phyloP scores from a whole-genome alignment of 371 early-diverging fungal genomes.

The Fennellomyces sp. region DNA sequence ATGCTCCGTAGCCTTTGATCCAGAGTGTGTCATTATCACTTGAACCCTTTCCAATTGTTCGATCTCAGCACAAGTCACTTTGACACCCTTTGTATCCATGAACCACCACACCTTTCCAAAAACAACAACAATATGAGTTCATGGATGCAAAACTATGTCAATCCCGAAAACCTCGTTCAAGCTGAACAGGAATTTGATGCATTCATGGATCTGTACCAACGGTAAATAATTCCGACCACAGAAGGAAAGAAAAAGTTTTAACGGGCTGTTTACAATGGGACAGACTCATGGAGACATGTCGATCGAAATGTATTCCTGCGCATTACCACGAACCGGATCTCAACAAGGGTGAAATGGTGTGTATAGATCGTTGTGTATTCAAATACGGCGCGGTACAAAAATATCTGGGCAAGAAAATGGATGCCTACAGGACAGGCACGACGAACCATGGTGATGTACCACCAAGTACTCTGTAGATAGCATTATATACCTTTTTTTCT shows the following conservation, averaged over 20 bases:
- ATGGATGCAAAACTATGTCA: constrained; percentile 52
- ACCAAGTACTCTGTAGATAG: constrained; percentile 12
- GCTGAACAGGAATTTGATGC: constrained; percentile 84
- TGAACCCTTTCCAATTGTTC: too few species aligned
- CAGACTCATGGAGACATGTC: constrained; percentile 85
- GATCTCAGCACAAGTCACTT: neutral
- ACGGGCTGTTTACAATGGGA: too few species aligned
- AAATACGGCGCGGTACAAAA: constrained; percentile 85
- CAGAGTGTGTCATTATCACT: neutral
- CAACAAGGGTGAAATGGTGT: constrained; percentile 95
- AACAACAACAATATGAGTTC: constrained; percentile 33
- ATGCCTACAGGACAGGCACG: constrained; percentile 31
- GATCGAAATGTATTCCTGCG: constrained; percentile 85
- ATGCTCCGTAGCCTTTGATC: neutral
- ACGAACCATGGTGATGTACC: constrained; percentile 5
- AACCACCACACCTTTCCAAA: too few species aligned
- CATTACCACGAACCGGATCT: constrained; percentile 87
- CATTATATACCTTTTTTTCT: too few species aligned
- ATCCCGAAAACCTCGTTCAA: constrained; percentile 67
- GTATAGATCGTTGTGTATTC: constrained; percentile 90
- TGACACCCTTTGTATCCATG: neutral
- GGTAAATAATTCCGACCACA: constrained; percentile 51
- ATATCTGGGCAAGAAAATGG: constrained; percentile 71
- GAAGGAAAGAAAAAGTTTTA: too few species aligned
- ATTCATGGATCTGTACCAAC: constrained; percentile 75